Evolutionary conservation across 2,329 filamentous ascomycete species (phyloP), one percentile per base, ranked within the genome.

Genomic region (Thielaviopsis populi): DNA sequence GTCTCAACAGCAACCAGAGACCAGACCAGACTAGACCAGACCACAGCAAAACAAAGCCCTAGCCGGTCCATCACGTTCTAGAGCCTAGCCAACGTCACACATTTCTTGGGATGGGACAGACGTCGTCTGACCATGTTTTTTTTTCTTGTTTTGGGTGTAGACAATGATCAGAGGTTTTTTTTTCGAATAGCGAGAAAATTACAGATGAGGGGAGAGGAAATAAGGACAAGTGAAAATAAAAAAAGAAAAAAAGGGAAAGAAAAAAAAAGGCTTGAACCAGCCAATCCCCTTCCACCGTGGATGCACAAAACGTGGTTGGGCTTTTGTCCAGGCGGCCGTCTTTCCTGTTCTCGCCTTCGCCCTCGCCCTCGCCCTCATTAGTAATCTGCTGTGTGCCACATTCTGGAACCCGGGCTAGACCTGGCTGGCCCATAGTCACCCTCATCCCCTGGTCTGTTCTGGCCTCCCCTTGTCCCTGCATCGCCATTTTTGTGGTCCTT

Each of bases 381-480:
- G 19, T 10, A 24, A 50, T 50, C 24, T 13, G 46, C 19, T 50
- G 46, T 50, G 24, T 24, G 46, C 46, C 46, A 50, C 50, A 30
- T 56, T 56, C 50, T 56, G 50, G 50, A 56, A 56, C 50, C 50
- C 17, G 50, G 50, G 24, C 50, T 56, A 56, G 50, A 19, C 50
- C 50, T 11, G 50, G 24, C 50, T 33, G 50, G 50, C 50, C 50
- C 50, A 56, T 56, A 46, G 42, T 15, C 41, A 3, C 30, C 24
- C 48, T 24, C 48, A 27, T 13, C 22, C 50, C 24, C 50, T 54
- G 50, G 11, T 17, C 27, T 33, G n/a, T 56, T 8, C 4, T 33
- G 24, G 50, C 33, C 50, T 30, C 33, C 27, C 50, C 50, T 56
- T 56, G 50, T 56, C 50, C 50, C 50, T 56, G 50, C 50, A 56